A percentile compares a stretch with the other conserved stretches of the same genome.
phyloP scores from a whole-genome alignment of 495 filamentous ascomycete species.

The Aspergillus baeticus region DNA sequence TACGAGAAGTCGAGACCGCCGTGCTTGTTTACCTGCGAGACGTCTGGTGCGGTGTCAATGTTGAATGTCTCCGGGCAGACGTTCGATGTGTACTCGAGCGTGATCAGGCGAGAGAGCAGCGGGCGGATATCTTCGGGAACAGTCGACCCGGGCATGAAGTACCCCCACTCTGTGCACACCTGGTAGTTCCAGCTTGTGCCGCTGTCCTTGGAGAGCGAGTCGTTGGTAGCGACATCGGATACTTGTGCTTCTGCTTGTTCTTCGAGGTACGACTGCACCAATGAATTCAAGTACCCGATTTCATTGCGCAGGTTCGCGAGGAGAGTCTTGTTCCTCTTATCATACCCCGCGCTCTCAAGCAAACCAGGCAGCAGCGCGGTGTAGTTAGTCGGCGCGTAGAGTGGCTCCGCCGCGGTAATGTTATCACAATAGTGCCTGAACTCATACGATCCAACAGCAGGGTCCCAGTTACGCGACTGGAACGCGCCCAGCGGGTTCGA shows the following conservation, averaged over 20 bases:
- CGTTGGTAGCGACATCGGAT: neutral
- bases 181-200: constrained; percentile 65
- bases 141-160: constrained; percentile 63
- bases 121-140: constrained; percentile 57
- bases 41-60: constrained; percentile 54
- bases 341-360: constrained; percentile 56
- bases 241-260: too few relatives aligned
- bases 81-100: constrained; percentile 49
- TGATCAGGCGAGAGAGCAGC: constrained; percentile 62
- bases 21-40: constrained; percentile 62
- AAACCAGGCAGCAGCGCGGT: constrained; percentile 43
- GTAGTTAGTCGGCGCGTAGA: constrained; percentile 44
- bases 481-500: constrained; percentile 50
- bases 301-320: constrained; percentile 61
- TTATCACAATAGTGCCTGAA: constrained; percentile 62
- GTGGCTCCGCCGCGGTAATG: constrained; percentile 44
- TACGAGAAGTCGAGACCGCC: constrained; percentile 67
- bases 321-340: constrained; percentile 41
- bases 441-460: constrained; percentile 46
- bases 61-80: constrained; percentile 63
- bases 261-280: neutral
- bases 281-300: constrained; percentile 49
- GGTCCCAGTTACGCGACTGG: constrained; percentile 72
- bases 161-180: constrained; percentile 61
- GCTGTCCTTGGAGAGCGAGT: constrained; percentile 23